These are phyloP conservation scores for Mytilinidion resinicola DNA, from an alignment of 495 filamentous ascomycete genomes.

Conservation along the genomic window DNA sequence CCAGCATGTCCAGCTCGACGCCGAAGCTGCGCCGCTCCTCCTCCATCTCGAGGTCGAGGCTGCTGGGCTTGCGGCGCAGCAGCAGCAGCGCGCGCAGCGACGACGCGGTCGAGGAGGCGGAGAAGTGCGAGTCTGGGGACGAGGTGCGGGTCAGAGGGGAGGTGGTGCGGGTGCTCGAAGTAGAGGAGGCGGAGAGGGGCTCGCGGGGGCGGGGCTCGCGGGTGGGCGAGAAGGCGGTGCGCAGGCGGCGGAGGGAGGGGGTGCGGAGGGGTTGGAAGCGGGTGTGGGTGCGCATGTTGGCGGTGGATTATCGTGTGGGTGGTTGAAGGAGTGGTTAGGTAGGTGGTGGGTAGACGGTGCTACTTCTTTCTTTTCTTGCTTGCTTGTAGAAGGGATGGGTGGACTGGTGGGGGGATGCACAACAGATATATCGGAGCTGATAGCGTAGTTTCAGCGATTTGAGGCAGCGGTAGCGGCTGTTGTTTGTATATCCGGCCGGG, in stretches of 20 bases:
- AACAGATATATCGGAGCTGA: no score
- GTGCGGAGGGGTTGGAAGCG: conserved; percentile 30
- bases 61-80: conserved; percentile 31
- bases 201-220: conserved; percentile 18
- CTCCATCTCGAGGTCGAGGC: conserved; percentile 33
- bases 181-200: conserved; percentile 10
- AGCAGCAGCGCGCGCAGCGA: conserved; percentile 21
- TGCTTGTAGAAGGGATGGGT: no score
- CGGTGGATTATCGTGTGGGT: neutral
- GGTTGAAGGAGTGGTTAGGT: neutral
- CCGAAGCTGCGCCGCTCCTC: conserved; percentile 31
- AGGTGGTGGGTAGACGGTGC: neutral
- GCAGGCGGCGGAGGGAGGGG: conserved; percentile 33
- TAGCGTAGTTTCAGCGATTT: no score
- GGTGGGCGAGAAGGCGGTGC: conserved; percentile 29
- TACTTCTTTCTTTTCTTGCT: no score
- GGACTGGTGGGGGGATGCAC: no score
- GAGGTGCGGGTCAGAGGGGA: conserved; percentile 26
- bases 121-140: conserved; percentile 22
- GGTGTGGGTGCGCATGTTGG: conserved; percentile 18
- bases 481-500: no score
- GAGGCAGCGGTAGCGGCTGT: no score
- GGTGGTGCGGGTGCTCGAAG: conserved; percentile 16
- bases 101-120: conserved; percentile 4
- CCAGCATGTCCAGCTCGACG: conserved; percentile 33